Conservation (phyloP, 106 monocot species). For the Ottelia alismoides region DNA sequence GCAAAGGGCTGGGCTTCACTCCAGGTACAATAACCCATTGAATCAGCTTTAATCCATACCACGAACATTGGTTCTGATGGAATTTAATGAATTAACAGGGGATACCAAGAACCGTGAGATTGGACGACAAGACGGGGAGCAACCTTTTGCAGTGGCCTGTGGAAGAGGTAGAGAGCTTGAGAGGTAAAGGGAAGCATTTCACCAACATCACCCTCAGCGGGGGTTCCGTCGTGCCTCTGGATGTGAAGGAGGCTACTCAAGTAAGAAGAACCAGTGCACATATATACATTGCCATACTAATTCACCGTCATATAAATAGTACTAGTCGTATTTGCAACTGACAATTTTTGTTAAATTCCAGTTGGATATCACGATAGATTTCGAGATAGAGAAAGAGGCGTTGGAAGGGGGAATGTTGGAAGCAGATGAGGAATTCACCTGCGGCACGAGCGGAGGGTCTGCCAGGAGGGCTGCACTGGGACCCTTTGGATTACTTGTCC, state of each 20-base stretch:
- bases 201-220: slow-evolving; percentile 10
- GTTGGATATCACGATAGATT: slow-evolving; percentile 76
- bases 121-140: slow-evolving; percentile 35
- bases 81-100: too few relatives aligned
- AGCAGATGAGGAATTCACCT: slow-evolving; percentile 46
- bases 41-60: not conserved
- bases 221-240: slow-evolving; percentile 30
- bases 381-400: slow-evolving; percentile 30
- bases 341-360: too few relatives aligned
- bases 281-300: too few relatives aligned
- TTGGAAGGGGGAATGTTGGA: slow-evolving; percentile 9
- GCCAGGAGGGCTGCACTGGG: slow-evolving; percentile 44
- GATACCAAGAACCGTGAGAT: slow-evolving; percentile 39
- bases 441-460: slow-evolving; percentile 66
- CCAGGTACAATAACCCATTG: slow-evolving; percentile 29
- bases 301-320: too few relatives aligned
- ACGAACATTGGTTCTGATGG: too few relatives aligned
- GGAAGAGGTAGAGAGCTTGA: slow-evolving; percentile 47
- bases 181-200: slow-evolving; percentile 15
- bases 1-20: slow-evolving; percentile 77
- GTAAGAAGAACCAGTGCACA: too few relatives aligned
- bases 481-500: slow-evolving; percentile 73
- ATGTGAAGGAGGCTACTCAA: slow-evolving; percentile 30
- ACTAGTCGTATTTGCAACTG: too few relatives aligned
- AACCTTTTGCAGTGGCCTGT: slow-evolving; percentile 68